Evolutionary conservation across 495 filamentous ascomycete genomes (phyloP).

Genomic region (Annulohypoxylon bovei): DNA sequence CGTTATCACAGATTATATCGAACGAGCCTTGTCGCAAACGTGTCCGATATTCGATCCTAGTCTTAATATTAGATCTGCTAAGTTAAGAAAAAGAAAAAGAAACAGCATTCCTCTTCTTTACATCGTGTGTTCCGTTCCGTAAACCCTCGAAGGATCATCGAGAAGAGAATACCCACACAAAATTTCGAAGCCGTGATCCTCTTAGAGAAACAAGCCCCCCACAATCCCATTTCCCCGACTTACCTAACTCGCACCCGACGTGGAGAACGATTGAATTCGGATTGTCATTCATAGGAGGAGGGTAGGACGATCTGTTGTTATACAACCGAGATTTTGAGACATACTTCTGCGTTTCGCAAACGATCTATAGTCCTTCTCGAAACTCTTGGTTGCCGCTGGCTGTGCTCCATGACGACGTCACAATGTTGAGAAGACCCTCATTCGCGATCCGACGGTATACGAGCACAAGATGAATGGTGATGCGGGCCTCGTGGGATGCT

Average conservation of each 20-base stretch:
- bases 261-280: conserved; percentile 5
- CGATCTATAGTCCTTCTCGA: conserved; percentile 23
- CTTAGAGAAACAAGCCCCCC: background rate
- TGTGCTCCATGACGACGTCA: conserved; percentile 48
- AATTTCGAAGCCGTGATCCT: conserved; percentile 11
- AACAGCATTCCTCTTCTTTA: conserved; percentile 4
- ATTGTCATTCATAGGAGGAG: conserved; percentile 13
- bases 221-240: conserved; percentile 1
- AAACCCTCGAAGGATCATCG: conserved; percentile 22
- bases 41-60: conserved; percentile 21
- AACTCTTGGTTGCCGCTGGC: conserved; percentile 23
- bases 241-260: conserved; percentile 2
- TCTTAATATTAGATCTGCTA: conserved; percentile 24
- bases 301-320: conserved; percentile 33
- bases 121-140: no score
- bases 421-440: conserved; percentile 46
- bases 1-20: conserved; percentile 9
- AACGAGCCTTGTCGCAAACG: conserved; percentile 9
- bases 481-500: conserved; percentile 68
- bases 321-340: conserved; percentile 31
- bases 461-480: conserved; percentile 68
- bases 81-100: background rate
- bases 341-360: conserved; percentile 30
- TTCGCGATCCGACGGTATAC: conserved; percentile 46
- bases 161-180: conserved; percentile 26